Percentiles rank a stretch among this genome's conserved stretches.
These are phyloP conservation scores for Juncus effusus DNA, from an alignment of 176 grass and related monocot species.

Conservation along the genomic window DNA sequence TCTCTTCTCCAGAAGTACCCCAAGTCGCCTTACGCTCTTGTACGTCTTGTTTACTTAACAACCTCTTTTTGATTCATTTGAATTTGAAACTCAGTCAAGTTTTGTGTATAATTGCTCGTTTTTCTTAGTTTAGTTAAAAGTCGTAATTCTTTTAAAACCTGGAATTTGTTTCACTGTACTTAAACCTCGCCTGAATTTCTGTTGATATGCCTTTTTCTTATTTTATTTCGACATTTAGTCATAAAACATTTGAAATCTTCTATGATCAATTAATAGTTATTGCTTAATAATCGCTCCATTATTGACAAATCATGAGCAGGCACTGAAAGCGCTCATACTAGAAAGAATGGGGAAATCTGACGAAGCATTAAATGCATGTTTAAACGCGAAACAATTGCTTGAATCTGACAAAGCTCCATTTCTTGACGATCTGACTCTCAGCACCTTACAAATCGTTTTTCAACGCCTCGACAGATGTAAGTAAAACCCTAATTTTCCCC, in stretches of 20 bases:
- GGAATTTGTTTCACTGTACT: not conserved
- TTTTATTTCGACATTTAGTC: no score
- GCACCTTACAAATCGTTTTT: constrained; percentile 93
- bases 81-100: not conserved
- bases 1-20: constrained; percentile 69
- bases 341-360: constrained; percentile 97
- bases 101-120: not conserved
- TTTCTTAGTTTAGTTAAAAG: constrained; percentile 17
- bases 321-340: constrained; percentile 93
- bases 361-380: constrained; percentile 64
- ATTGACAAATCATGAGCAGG: constrained; percentile 38
- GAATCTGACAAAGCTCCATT: constrained; percentile 66
- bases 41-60: constrained; percentile 33
- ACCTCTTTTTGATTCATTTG: constrained; percentile 6
- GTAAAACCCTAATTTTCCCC: not conserved
- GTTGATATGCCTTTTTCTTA: no score
- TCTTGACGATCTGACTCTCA: constrained; percentile 93
- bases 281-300: no score
- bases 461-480: constrained; percentile 82
- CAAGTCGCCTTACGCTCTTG: constrained; percentile 78
- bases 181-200: no score
- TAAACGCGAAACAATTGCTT: constrained; percentile 74
- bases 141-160: constrained; percentile 9
- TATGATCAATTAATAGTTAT: no score
- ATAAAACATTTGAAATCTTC: no score